Percentiles rank a stretch among this genome's conserved stretches.
Evolutionary conservation across 352 stramenopile genomes (phyloP).

Genomic region (Phytophthora brassicae): DNA sequence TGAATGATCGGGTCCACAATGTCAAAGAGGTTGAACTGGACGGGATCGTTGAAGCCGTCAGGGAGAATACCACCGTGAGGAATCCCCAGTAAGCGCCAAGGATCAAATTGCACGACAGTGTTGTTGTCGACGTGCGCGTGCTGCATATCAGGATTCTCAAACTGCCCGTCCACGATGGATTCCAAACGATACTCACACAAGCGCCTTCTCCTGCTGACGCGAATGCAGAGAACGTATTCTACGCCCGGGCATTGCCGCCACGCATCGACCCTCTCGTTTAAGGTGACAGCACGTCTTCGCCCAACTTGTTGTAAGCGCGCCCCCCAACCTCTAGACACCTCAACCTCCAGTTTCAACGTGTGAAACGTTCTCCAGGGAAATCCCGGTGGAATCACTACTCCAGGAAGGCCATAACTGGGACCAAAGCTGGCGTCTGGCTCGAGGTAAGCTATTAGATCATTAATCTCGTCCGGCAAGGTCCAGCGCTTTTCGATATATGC

Average conservation of each 20-base stretch:
- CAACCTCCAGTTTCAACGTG: slow-evolving; percentile 16
- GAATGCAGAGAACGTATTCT: slow-evolving; percentile 7
- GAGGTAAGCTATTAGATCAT: background rate
- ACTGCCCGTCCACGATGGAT: slow-evolving; percentile 5
- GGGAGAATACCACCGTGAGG: slow-evolving; percentile 1
- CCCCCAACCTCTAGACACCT: background rate
- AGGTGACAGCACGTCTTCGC: background rate
- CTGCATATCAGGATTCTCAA: slow-evolving; percentile 2
- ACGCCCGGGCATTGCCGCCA: slow-evolving; percentile 7
- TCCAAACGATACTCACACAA: slow-evolving; percentile 12
- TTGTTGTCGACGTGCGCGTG: background rate
- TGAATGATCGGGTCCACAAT: no score
- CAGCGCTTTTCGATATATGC: background rate
- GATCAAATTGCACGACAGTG: slow-evolving; percentile 1
- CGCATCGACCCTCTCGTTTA: slow-evolving; percentile 2
- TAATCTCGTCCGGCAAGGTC: background rate
- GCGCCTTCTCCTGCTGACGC: background rate
- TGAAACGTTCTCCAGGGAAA: background rate
- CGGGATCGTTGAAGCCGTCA: background rate
- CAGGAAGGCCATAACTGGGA: background rate
- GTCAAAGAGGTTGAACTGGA: no score
- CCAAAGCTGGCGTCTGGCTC: slow-evolving; percentile 6
- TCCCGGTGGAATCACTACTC: background rate
- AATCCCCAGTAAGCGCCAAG: slow-evolving; percentile 5
- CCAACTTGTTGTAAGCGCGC: background rate